A percentile compares a stretch with the other conserved stretches of the same genome.
These are phyloP conservation scores for Alternaria ethzedia DNA, from an alignment of 2,329 filamentous ascomycete genomes.

Conservation along the genomic window DNA sequence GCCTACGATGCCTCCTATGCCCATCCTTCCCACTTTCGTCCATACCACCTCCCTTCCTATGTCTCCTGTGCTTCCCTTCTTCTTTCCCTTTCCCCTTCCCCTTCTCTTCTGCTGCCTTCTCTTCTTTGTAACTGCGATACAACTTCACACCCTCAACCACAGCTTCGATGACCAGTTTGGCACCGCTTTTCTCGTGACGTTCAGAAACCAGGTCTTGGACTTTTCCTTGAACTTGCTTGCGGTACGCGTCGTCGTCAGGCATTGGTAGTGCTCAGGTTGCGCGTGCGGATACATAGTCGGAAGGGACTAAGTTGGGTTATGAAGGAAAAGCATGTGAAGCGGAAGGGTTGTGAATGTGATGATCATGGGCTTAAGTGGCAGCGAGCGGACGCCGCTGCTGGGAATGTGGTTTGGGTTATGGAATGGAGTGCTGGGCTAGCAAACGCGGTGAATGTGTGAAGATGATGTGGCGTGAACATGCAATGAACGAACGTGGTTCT, in stretches of 20 bases:
- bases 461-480: background rate
- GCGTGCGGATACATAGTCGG: background rate
- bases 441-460: conserved; percentile 1
- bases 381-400: background rate
- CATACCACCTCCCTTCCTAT: background rate
- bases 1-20: background rate
- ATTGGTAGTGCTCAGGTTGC: background rate
- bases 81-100: background rate
- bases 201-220: conserved; percentile 21
- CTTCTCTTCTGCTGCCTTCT: conserved; percentile 7
- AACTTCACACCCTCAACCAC: conserved; percentile 27
- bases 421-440: background rate
- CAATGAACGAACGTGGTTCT: background rate
- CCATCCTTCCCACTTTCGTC: background rate
- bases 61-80: background rate
- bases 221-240: conserved; percentile 18
- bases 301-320: background rate
- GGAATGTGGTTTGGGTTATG: background rate
- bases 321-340: background rate
- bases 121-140: conserved; percentile 23
- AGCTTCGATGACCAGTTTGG: conserved; percentile 25
- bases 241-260: conserved; percentile 16
- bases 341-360: background rate
- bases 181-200: conserved; percentile 12
- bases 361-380: background rate